Percentiles rank a stretch among this genome's conserved stretches.
These are phyloP conservation scores for Macrophomina phaseolina DNA, from an alignment of 2,329 filamentous ascomycete genomes.

Conservation along the genomic window DNA sequence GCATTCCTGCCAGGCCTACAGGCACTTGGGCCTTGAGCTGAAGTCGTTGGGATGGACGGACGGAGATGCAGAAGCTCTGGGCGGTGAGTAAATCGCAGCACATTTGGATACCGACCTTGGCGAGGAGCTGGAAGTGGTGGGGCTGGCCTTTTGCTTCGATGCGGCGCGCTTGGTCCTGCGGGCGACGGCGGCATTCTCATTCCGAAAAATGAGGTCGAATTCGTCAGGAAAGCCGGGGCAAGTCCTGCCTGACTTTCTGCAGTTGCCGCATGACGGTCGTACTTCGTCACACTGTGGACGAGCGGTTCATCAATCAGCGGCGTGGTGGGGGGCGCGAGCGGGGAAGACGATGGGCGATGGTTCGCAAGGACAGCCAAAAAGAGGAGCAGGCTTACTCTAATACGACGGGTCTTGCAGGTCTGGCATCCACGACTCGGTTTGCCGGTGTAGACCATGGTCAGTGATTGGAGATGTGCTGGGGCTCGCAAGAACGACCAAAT, in stretches of 20 bases:
- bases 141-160: constrained; percentile 13
- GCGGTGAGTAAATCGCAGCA: not conserved
- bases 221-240: constrained; percentile 74
- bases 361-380: constrained; percentile 3
- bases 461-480: not conserved
- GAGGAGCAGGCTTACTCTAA: constrained; percentile 63
- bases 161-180: constrained; percentile 57
- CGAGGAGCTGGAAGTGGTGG: constrained; percentile 1
- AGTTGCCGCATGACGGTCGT: constrained; percentile 70
- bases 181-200: constrained; percentile 73
- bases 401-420: constrained; percentile 74
- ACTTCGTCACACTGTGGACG: constrained; percentile 67
- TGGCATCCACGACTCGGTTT: constrained; percentile 65
- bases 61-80: not conserved
- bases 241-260: constrained; percentile 65
- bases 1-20: no score
- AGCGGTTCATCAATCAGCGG: constrained; percentile 5
- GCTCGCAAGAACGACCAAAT: constrained; percentile 22
- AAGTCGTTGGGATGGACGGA: not conserved
- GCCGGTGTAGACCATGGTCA: constrained; percentile 47
- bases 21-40: not conserved
- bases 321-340: not conserved
- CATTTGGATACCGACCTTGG: not conserved
- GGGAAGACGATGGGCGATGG: not conserved
- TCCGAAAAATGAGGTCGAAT: constrained; percentile 74